These are phyloP conservation scores for Tranzscheliella williamsii DNA, from an alignment of 1,284 basidiomycete species.

Conservation along the genomic window DNA sequence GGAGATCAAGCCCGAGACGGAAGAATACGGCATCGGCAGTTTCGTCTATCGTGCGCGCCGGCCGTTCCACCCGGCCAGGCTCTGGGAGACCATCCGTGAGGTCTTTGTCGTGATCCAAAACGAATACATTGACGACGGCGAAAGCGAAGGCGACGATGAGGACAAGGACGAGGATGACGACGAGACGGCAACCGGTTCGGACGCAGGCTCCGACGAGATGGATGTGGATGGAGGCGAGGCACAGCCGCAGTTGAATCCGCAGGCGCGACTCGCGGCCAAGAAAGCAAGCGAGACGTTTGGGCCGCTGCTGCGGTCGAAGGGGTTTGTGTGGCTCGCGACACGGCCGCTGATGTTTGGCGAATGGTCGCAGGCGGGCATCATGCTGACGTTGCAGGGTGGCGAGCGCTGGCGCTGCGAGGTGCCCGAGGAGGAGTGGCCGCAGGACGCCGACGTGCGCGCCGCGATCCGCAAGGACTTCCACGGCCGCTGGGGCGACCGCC, in stretches of 20 bases:
- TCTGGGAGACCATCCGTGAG: constrained; percentile 63
- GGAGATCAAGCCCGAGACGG: constrained; percentile 63
- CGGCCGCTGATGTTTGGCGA: constrained; percentile 62
- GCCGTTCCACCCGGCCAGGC: constrained; percentile 63
- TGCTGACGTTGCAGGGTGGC: constrained; percentile 63
- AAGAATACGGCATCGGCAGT: constrained; percentile 56
- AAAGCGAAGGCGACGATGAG: no score
- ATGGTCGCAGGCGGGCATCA: constrained; percentile 64
- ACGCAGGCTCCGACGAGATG: constrained; percentile 5
- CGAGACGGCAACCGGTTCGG: constrained; percentile 10
- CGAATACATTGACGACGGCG: constrained; percentile 60
- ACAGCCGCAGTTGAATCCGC: constrained; percentile 63
- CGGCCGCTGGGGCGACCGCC: constrained; percentile 63
- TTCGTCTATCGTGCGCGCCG: constrained; percentile 53
- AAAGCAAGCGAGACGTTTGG: constrained; percentile 60
- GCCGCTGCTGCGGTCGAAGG: constrained; percentile 63
- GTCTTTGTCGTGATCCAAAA: constrained; percentile 63
- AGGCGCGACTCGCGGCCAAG: constrained; percentile 61
- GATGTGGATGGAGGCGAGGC: constrained; percentile 43
- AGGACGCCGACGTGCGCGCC: constrained; percentile 60
- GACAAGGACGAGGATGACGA: constrained; percentile 34
- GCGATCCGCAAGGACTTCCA: constrained; percentile 63
- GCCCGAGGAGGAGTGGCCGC: constrained; percentile 62
- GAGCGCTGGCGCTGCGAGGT: constrained; percentile 62
- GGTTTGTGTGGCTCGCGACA: constrained; percentile 63